phyloP scores from a whole-genome alignment of 768 basidiomycete species.

The Amanita pseudoporphyria region DNA sequence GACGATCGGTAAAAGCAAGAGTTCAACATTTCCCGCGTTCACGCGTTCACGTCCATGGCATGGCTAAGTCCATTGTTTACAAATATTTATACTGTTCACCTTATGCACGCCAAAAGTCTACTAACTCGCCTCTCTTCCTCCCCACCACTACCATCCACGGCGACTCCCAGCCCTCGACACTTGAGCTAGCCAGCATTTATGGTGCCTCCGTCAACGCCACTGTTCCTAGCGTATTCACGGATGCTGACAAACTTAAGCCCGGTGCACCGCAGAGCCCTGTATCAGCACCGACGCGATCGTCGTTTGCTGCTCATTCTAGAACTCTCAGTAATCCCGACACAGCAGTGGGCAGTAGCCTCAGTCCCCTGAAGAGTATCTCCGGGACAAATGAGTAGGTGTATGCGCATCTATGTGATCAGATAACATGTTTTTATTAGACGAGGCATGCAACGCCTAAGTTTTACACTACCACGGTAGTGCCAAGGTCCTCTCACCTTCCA shows the following conservation, averaged over 20 bases:
- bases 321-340: conserved; percentile 13
- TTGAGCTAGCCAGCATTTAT: conserved; percentile 22
- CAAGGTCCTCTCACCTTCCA: conserved; percentile 24
- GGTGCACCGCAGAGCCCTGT: background rate
- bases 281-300: background rate
- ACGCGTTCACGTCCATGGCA: no score
- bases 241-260: conserved; percentile 11
- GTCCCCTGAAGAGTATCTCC: conserved; percentile 60
- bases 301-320: conserved; percentile 6
- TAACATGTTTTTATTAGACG: conserved; percentile 9
- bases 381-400: no score
- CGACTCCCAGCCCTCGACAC: conserved; percentile 45
- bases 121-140: conserved; percentile 81
- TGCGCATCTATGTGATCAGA: no score
- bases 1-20: no score
- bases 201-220: conserved; percentile 6
- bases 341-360: conserved; percentile 19
- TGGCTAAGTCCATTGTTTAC: no score
- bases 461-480: conserved; percentile 31
- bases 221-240: conserved; percentile 12
- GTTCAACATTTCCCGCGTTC: no score
- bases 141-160: conserved; percentile 62
- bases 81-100: no score
- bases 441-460: conserved; percentile 30
- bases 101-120: no score